These are phyloP conservation scores for Solanum okadae DNA, from an alignment of 257 asterid species.

Conservation along the genomic window DNA sequence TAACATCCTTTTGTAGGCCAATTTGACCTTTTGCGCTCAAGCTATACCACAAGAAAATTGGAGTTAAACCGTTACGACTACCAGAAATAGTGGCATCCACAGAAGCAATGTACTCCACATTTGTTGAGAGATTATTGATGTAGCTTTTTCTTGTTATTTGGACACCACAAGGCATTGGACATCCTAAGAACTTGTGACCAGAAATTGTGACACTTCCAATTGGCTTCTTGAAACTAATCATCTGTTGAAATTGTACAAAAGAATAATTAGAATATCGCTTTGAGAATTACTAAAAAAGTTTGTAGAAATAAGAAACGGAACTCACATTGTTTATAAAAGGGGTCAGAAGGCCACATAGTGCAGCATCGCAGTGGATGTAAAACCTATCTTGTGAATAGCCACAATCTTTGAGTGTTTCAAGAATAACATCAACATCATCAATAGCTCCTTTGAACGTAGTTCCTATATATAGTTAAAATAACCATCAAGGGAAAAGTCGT, in stretches of 20 bases:
- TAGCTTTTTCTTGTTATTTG: too few relatives aligned
- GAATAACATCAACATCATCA: conserved; percentile 25
- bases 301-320: background rate
- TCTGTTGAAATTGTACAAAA: too few relatives aligned
- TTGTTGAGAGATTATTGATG: too few relatives aligned
- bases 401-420: conserved; percentile 9
- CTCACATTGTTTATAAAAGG: conserved; percentile 14
- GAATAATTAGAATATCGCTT: too few relatives aligned
- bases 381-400: conserved; percentile 16
- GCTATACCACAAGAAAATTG: conserved; percentile 19
- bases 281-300: too few relatives aligned
- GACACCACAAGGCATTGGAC: too few relatives aligned
- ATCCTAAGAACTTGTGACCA: too few relatives aligned
- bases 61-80: too few relatives aligned
- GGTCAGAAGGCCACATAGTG: conserved; percentile 18
- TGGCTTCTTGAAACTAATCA: too few relatives aligned
- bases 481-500: background rate
- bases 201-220: too few relatives aligned
- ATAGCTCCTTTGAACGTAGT: conserved; percentile 34
- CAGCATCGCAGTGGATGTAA: conserved; percentile 25
- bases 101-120: too few relatives aligned
- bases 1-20: background rate
- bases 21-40: conserved; percentile 5
- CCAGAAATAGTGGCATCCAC: too few relatives aligned
- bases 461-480: conserved; percentile 3